A percentile compares a stretch with the other conserved stretches of the same genome.
These are phyloP conservation scores for Ceratobasidium papillatum DNA, from an alignment of 1,284 basidiomycete genomes.

Conservation along the genomic window DNA sequence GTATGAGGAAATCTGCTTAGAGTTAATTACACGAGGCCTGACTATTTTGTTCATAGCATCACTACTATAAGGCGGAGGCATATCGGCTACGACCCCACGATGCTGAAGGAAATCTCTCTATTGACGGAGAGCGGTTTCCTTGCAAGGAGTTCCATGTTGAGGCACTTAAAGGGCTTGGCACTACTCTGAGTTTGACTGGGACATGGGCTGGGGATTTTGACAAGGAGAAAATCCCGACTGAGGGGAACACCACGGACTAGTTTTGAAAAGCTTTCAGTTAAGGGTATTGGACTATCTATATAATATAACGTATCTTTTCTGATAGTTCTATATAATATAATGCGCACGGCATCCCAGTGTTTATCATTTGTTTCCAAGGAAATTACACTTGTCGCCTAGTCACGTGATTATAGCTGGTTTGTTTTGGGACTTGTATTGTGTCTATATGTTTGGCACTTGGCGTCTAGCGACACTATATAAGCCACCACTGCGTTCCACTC, in stretches of 20 bases:
- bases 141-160: constrained; percentile 87
- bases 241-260: not conserved
- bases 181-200: constrained; percentile 74
- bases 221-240: not conserved
- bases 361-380: not conserved
- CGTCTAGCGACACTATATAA: constrained; percentile 27
- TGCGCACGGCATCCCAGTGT: not conserved
- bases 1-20: constrained; percentile 54
- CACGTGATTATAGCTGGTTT: constrained; percentile 25
- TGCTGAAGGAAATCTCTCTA: constrained; percentile 58
- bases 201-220: constrained; percentile 33
- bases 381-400: not conserved
- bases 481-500: constrained; percentile 9
- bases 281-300: not conserved
- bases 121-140: constrained; percentile 87
- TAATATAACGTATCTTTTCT: not conserved
- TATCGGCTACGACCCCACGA: constrained; percentile 75
- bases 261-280: not conserved
- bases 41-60: constrained; percentile 59
- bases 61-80: constrained; percentile 81
- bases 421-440: constrained; percentile 30
- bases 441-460: constrained; percentile 20
- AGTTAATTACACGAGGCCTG: constrained; percentile 1
- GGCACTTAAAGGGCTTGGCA: constrained; percentile 74
- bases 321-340: not conserved